Evolutionary conservation across 1,284 basidiomycete genomes (phyloP).

Genomic region (Puccinia coronata): DNA sequence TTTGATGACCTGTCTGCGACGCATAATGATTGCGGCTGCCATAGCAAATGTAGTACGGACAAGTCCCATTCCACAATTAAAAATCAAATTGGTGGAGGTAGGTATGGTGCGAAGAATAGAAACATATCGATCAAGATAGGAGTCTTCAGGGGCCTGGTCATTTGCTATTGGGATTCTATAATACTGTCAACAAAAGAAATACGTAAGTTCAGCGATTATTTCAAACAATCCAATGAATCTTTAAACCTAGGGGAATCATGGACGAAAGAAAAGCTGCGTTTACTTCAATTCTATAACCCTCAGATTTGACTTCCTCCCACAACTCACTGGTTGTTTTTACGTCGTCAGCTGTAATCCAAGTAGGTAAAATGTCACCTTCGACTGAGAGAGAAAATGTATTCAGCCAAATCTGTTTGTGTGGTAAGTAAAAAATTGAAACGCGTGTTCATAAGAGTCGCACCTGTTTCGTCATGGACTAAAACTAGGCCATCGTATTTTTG

Average conservation of each 20-base stretch:
- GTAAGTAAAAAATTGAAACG: slow-evolving; percentile 24
- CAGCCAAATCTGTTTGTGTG: neutral
- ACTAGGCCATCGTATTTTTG: slow-evolving; percentile 83
- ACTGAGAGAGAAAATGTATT: slow-evolving; percentile 57
- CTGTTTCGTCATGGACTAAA: slow-evolving; percentile 85
- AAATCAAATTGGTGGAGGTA: slow-evolving; percentile 77
- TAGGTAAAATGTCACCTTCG: slow-evolving; percentile 81
- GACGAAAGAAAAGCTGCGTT: slow-evolving; percentile 52
- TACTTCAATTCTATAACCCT: slow-evolving; percentile 89
- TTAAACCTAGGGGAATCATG: slow-evolving; percentile 11
- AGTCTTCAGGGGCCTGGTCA: slow-evolving; percentile 69
- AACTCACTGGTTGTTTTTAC: slow-evolving; percentile 87
- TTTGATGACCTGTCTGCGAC: slow-evolving; percentile 80
- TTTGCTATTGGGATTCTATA: slow-evolving; percentile 87
- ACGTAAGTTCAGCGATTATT: neutral
- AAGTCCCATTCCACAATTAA: slow-evolving; percentile 96
- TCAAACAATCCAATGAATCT: slow-evolving; percentile 19
- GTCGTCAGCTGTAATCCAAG: slow-evolving; percentile 94
- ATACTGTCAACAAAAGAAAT: slow-evolving; percentile 51
- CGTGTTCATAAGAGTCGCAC: slow-evolving; percentile 28
- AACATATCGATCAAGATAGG: slow-evolving; percentile 91
- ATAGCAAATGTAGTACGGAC: slow-evolving; percentile 97
- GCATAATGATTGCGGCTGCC: slow-evolving; percentile 85
- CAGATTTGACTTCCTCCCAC: slow-evolving; percentile 73
- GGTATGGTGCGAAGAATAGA: slow-evolving; percentile 79